Percentiles rank a stretch among this genome's conserved stretches.
phyloP scores from a whole-genome alignment of 345 rosid genomes.

The Citrus medica region DNA sequence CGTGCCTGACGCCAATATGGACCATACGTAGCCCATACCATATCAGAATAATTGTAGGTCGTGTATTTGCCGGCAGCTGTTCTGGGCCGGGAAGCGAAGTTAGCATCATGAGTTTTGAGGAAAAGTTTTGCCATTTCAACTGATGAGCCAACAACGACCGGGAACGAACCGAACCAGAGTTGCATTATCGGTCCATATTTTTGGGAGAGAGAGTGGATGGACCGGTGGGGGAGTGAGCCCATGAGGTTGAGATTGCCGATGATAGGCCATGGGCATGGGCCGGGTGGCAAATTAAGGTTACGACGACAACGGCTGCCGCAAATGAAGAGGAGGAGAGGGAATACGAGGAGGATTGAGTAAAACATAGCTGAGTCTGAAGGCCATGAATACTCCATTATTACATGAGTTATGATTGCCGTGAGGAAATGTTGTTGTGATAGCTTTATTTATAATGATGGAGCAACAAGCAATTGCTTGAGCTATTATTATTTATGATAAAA shows the following conservation, averaged over 20 bases:
- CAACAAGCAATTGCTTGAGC: too few species aligned
- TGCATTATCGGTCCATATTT: constrained; percentile 64
- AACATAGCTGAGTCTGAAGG: too few species aligned
- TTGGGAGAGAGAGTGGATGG: constrained; percentile 50
- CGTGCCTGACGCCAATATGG: constrained; percentile 65
- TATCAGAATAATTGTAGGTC: constrained; percentile 51
- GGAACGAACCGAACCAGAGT: constrained; percentile 51
- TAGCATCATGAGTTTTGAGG: constrained; percentile 50
- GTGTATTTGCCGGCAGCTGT: constrained; percentile 56
- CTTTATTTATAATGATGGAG: too few species aligned
- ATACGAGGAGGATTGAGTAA: too few species aligned
- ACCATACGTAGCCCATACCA: constrained; percentile 58
- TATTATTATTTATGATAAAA: too few species aligned
- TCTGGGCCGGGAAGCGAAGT: constrained; percentile 44
- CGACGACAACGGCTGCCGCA: background rate
- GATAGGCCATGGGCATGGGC: constrained; percentile 3
- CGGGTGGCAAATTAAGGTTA: constrained; percentile 34
- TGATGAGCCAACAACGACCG: constrained; percentile 45
- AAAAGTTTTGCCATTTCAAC: constrained; percentile 47
- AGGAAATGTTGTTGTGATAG: too few species aligned
- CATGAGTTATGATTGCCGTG: too few species aligned
- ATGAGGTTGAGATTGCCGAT: too few species aligned
- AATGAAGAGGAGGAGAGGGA: background rate
- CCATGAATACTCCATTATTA: too few species aligned
- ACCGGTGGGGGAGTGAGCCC: constrained; percentile 48